phyloP scores from a whole-genome alignment of 148 eudicot genomes.

The Nepenthes gracilis region DNA sequence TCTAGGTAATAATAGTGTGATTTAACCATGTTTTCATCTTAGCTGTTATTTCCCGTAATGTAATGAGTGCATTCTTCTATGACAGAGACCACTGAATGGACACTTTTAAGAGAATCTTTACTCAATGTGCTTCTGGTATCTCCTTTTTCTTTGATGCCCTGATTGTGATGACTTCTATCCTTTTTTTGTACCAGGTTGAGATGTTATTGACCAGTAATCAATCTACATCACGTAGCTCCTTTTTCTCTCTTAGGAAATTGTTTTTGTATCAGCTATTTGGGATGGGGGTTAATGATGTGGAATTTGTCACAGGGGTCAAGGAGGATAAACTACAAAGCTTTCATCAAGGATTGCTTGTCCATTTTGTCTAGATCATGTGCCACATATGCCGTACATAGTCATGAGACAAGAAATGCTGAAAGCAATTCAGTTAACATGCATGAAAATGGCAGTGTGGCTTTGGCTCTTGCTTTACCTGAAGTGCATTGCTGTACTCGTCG shows the following conservation, averaged over 20 bases:
- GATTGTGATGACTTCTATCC: constrained; percentile 4
- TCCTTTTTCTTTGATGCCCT: constrained; percentile 4
- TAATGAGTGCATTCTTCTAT: constrained; percentile 10
- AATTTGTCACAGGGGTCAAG: constrained; percentile 55
- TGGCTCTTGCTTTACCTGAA: constrained; percentile 59
- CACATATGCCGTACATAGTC: constrained; percentile 6
- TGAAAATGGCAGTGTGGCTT: constrained; percentile 20
- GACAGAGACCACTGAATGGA: constrained; percentile 68
- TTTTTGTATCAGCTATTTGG: background rate
- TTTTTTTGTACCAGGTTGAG: background rate
- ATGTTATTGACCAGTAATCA: background rate
- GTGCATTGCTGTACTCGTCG: constrained; percentile 26
- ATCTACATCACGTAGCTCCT: background rate
- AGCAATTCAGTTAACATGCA: constrained; percentile 8
- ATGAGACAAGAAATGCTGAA: constrained; percentile 17
- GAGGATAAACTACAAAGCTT: constrained; percentile 57
- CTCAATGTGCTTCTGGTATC: constrained; percentile 74
- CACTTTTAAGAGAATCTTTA: constrained; percentile 50
- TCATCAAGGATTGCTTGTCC: constrained; percentile 49
- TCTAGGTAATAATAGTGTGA: constrained; percentile 27
- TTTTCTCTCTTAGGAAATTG: background rate
- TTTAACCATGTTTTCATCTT: background rate
- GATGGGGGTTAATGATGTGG: background rate
- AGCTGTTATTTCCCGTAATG: constrained; percentile 1
- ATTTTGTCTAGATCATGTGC: constrained; percentile 25